Percentiles rank a stretch among this genome's conserved stretches.
These are phyloP conservation scores for Gnomoniopsis smithogilvyi DNA, from an alignment of 2,329 filamentous ascomycete species.

Conservation along the genomic window DNA sequence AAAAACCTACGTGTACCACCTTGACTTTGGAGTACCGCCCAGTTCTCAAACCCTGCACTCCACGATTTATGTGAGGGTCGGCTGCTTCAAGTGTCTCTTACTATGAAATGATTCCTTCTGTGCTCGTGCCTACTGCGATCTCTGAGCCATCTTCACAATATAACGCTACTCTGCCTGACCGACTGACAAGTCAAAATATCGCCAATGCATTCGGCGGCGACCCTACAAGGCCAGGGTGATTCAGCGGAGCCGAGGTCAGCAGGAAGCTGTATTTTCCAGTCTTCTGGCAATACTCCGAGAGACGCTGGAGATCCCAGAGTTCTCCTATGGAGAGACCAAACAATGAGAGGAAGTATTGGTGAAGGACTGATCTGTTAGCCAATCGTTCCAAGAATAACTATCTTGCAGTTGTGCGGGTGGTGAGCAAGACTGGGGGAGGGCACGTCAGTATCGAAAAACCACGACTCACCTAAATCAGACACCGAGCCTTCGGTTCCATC, in stretches of 20 bases:
- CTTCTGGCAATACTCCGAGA: constrained; percentile 50
- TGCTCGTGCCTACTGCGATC: background rate
- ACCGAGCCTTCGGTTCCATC: constrained; percentile 33
- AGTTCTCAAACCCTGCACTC: too few species aligned
- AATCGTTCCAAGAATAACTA: background rate
- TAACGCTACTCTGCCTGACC: background rate
- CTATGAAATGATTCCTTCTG: too few species aligned
- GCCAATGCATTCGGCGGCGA: constrained; percentile 48
- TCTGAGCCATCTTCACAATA: background rate
- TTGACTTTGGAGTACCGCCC: too few species aligned
- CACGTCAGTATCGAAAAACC: background rate
- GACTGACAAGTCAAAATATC: constrained; percentile 33
- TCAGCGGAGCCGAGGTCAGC: constrained; percentile 57
- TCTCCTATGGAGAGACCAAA: constrained; percentile 56
- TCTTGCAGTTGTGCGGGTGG: too few species aligned
- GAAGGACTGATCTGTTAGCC: constrained; percentile 34
- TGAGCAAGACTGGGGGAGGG: too few species aligned
- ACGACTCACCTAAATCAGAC: constrained; percentile 36
- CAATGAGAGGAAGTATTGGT: constrained; percentile 44
- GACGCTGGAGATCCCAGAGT: constrained; percentile 51
- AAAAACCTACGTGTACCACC: too few species aligned
- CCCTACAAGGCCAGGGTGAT: constrained; percentile 49
- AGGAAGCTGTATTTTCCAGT: constrained; percentile 57
- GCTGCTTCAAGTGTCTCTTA: too few species aligned
- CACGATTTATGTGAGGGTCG: too few species aligned